Base-by-base conservation (phyloP, 257 asterid species). In the Nicotiana undulata region DNA sequence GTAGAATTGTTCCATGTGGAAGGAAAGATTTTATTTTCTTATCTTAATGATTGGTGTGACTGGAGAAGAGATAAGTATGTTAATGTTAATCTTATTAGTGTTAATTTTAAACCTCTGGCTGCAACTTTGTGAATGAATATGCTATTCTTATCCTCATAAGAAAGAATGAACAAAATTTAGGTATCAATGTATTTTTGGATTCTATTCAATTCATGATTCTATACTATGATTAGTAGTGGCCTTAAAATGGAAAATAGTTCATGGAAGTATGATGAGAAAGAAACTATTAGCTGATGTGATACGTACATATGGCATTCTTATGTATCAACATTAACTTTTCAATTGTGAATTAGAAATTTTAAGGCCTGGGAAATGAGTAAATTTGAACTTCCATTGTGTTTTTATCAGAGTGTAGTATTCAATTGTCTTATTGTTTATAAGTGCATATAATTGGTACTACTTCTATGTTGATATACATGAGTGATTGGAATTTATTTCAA, bases 211-310 rank as follows among this genome's bases (percentile, higher is more conserved):
- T 34, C 53, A n/a, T 34, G 76, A 67, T 67, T 52, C 22, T 37
- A 67, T 15, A 66, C 29, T 34, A 7, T 66, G 52, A 66, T 34
- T 66, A 66, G 75, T 51, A 66, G n/a, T 28, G 68, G n/a, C 20
- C 4, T 12, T 24, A 63, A 63, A 24, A 63, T 12, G 18, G 17
- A 26, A 63, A 63, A n/a, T 37, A 63, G 31, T 63, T 28, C 26
- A 12, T 6, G 31, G 34, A 5, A 68, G 32, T 68, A 40, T 31
- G 58, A 67, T n/a, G 7, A 40, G 49, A 34, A 34, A 2, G 65
- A 46, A 74, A 52, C 59, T 75, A 79, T 51, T 75, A 81, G 66
- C 75, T 74, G 68, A 61, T 13, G 40, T 32, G 32, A 74, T 68
- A 49, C 63, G 77, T 46, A 29, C 49, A 51, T 82, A 44, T 81